Evolutionary conservation across 208 protist species (phyloP).

Genomic region (Leishmania tarentolae): DNA sequence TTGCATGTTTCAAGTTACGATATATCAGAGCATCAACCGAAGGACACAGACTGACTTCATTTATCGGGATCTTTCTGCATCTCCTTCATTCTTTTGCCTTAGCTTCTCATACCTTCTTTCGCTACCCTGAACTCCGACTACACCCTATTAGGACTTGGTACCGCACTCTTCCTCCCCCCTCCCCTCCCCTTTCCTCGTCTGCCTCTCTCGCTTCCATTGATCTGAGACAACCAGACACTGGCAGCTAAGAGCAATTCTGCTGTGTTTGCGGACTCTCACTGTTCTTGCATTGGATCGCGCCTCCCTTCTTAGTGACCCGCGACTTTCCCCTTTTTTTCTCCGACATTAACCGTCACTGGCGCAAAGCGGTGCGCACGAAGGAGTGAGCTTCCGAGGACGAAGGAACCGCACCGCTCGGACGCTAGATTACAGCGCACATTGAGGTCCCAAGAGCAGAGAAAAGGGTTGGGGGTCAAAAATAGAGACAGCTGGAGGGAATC

Average conservation of each 20-base stretch:
- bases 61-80: neutral
- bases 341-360: neutral
- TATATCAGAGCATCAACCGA: neutral
- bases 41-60: neutral
- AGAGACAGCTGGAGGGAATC: neutral
- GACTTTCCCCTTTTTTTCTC: neutral
- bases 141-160: neutral
- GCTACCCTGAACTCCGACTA: neutral
- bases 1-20: neutral
- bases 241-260: neutral
- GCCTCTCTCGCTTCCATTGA: neutral
- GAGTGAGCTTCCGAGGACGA: neutral
- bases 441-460: neutral
- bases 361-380: neutral
- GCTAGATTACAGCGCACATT: neutral
- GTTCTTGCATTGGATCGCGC: neutral
- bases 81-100: neutral
- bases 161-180: neutral
- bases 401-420: neutral
- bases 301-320: neutral
- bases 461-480: neutral
- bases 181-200: neutral
- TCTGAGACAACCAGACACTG: neutral
- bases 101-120: neutral
- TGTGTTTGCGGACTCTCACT: neutral